Percentiles rank a stretch among this genome's conserved stretches.
Evolutionary conservation across 2,329 filamentous ascomycete species (phyloP).

Genomic region (Talaromyces sp.): DNA sequence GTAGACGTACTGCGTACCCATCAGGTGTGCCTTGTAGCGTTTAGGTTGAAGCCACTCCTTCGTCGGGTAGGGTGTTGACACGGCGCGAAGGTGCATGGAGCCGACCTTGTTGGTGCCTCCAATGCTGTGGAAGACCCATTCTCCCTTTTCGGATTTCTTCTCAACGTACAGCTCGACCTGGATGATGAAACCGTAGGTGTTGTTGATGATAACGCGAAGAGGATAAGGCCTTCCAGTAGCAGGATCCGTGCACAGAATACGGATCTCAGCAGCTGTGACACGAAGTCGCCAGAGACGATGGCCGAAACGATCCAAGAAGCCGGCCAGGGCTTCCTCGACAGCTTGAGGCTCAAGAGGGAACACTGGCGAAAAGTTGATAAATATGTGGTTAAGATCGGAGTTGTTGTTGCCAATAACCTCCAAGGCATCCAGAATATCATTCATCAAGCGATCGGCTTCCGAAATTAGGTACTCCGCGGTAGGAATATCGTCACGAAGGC

Average conservation of each 20-base stretch:
- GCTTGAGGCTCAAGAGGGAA: slow-evolving; percentile 87
- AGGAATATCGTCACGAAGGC: slow-evolving; percentile 92
- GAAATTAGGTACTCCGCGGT: slow-evolving; percentile 98
- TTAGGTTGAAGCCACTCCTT: slow-evolving; percentile 99
- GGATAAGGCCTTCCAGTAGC: slow-evolving; percentile 79
- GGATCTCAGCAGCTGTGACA: slow-evolving; percentile 95
- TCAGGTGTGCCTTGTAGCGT: slow-evolving; percentile 97
- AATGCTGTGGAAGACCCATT: slow-evolving; percentile 98
- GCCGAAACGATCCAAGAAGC: slow-evolving; percentile 95
- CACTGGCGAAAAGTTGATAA: slow-evolving; percentile 98
- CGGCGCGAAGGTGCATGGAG: slow-evolving; percentile 86
- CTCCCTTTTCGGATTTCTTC: slow-evolving; percentile 95
- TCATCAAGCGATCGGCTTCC: slow-evolving; percentile 93
- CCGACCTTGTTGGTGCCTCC: slow-evolving; percentile 93
- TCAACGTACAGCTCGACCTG: slow-evolving; percentile 97
- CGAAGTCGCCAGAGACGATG: slow-evolving; percentile 92
- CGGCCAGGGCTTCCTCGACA: slow-evolving; percentile 87
- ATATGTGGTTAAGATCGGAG: slow-evolving; percentile 99
- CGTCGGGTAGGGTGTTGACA: slow-evolving; percentile 88
- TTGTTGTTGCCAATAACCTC: slow-evolving; percentile 99
- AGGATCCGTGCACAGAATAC: slow-evolving; percentile 94
- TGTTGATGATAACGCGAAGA: slow-evolving; percentile 92
- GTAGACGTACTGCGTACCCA: slow-evolving; percentile 99
- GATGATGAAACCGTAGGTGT: slow-evolving; percentile 96
- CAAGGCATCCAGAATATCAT: slow-evolving; percentile 92